A percentile compares a stretch with the other conserved stretches of the same genome.
These are phyloP conservation scores for Aspergillus alliaceus DNA, from an alignment of 2,329 filamentous ascomycete genomes.

Conservation along the genomic window DNA sequence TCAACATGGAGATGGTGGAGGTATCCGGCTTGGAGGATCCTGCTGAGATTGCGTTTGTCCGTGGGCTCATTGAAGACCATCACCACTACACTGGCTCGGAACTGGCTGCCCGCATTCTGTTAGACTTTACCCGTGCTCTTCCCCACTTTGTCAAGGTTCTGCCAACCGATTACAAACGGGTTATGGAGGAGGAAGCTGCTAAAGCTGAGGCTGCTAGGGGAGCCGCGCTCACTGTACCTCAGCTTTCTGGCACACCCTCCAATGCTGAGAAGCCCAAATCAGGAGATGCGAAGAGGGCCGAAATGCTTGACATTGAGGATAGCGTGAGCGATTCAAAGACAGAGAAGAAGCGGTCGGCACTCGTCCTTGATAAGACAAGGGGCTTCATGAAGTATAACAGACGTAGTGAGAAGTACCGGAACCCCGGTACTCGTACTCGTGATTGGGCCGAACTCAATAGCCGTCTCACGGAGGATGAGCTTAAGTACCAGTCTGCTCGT, in stretches of 20 bases:
- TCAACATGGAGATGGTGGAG: slow-evolving; percentile 98
- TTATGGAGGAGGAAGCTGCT: slow-evolving; percentile 78
- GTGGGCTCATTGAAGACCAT: slow-evolving; percentile 91
- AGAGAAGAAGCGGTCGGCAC: slow-evolving; percentile 84
- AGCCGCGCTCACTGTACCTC: slow-evolving; percentile 76
- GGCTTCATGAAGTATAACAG: slow-evolving; percentile 98
- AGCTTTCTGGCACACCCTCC: slow-evolving; percentile 61
- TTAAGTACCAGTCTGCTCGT: slow-evolving; percentile 93
- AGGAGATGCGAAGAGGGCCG: slow-evolving; percentile 65
- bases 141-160: slow-evolving; percentile 91
- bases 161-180: slow-evolving; percentile 93
- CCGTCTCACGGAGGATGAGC: slow-evolving; percentile 86
- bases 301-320: slow-evolving; percentile 86
- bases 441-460: slow-evolving; percentile 92
- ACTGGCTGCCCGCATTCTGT: slow-evolving; percentile 83
- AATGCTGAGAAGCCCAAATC: slow-evolving; percentile 60
- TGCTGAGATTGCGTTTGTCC: slow-evolving; percentile 83
- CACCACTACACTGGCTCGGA: slow-evolving; percentile 98
- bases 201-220: slow-evolving; percentile 85
- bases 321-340: slow-evolving; percentile 78
- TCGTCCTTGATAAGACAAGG: slow-evolving; percentile 95
- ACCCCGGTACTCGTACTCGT: slow-evolving; percentile 76
- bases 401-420: slow-evolving; percentile 89
- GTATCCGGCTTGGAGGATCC: slow-evolving; percentile 80
- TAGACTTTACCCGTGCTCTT: slow-evolving; percentile 93